Conservation (phyloP, 1,139 yeast genomes). For the Saccharomyces pastorianus region DNA sequence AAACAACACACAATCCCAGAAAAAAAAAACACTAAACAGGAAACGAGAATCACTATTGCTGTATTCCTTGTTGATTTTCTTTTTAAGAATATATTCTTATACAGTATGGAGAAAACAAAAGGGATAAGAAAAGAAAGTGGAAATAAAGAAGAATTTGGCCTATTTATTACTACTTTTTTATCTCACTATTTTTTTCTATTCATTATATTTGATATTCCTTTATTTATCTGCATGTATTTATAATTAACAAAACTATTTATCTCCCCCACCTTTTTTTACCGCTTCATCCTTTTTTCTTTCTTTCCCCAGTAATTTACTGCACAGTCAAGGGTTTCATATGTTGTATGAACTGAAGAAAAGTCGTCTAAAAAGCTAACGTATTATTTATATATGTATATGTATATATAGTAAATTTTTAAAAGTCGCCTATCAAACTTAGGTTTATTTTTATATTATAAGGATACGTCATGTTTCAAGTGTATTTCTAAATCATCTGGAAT, state of each 20-base stretch:
- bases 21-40: neutral
- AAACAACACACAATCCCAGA: neutral
- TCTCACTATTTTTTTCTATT: neutral
- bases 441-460: neutral
- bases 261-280: neutral
- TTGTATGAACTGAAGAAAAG: neutral
- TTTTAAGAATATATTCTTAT: neutral
- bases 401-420: too few species aligned
- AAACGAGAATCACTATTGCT: neutral
- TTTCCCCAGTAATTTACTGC: neutral
- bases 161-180: neutral
- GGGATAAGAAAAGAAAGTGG: neutral
- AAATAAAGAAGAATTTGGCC: neutral
- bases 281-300: neutral
- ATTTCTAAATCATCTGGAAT: slow-evolving; percentile 39
- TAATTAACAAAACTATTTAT: neutral
- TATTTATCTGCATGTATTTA: slow-evolving; percentile 1
- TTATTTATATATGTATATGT: neutral
- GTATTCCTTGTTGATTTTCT: neutral
- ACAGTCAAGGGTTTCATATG: neutral
- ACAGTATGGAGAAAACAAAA: neutral
- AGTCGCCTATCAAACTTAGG: neutral
- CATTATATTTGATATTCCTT: neutral
- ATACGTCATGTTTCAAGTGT: slow-evolving; percentile 7
- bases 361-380: neutral